These are phyloP conservation scores for Trametes polyzona DNA, from an alignment of 1,284 basidiomycete species.

Conservation along the genomic window DNA sequence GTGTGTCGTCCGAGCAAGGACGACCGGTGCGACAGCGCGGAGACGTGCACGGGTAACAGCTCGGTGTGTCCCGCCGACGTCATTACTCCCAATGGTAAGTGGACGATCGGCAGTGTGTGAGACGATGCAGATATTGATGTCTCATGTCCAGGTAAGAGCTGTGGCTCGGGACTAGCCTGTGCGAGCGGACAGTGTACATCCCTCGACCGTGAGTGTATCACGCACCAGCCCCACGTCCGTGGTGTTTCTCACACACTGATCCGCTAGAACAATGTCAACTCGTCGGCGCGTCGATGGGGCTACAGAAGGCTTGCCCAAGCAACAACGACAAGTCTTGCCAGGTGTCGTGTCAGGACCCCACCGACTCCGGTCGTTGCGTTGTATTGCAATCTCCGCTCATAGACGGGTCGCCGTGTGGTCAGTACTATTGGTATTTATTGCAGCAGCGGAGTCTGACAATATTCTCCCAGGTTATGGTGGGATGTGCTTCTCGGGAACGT, in stretches of 20 bases:
- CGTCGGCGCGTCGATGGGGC: constrained; percentile 70
- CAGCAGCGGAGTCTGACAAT: neutral
- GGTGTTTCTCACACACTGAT: neutral
- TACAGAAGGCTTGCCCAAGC: constrained; percentile 70
- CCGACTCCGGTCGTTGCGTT: constrained; percentile 65
- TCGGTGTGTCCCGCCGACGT: constrained; percentile 76
- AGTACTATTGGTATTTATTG: constrained; percentile 26
- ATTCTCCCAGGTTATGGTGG: constrained; percentile 67
- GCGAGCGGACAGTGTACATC: constrained; percentile 87
- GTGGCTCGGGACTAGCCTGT: constrained; percentile 73
- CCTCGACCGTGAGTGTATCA: constrained; percentile 55
- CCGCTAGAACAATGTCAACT: constrained; percentile 75
- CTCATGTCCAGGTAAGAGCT: constrained; percentile 52
- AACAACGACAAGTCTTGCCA: constrained; percentile 71
- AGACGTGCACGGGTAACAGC: constrained; percentile 80
- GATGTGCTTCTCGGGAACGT: constrained; percentile 67
- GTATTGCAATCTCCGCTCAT: constrained; percentile 76
- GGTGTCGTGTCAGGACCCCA: constrained; percentile 82
- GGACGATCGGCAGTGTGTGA: neutral
- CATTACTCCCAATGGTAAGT: constrained; percentile 67
- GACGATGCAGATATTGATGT: neutral
- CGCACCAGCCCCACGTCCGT: neutral
- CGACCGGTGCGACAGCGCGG: constrained; percentile 72
- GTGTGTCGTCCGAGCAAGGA: constrained; percentile 80
- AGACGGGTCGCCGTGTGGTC: constrained; percentile 87